Base-by-base conservation (phyloP, 2,329 filamentous ascomycete species). In the Juglanconis sp. region DNA sequence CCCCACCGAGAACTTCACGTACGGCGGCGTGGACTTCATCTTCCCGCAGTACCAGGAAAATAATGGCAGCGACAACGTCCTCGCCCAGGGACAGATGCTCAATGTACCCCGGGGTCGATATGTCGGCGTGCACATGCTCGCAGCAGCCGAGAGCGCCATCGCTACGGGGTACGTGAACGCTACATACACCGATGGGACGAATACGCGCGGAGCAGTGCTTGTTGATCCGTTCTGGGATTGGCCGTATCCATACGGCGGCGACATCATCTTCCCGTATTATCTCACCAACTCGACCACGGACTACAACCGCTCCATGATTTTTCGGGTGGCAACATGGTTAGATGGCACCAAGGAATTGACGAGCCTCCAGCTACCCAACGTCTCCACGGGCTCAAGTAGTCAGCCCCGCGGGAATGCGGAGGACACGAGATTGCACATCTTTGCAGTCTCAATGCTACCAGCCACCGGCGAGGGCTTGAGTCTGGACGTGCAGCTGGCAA, bases 301-400 rank as follows among this genome's bases (percentile, higher is more conserved):
- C 44, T 65, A 63, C 48, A 67, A 66, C 51, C 59, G 57, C 10
- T 65, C 65, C 15, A 62, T 61, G 53, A 65, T 67, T 11, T 67
- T 66, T 38, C 61, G 62, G 6, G 60, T 47, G 4, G 46, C 58
- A 10, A 36, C 59, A 1, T 66, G 65, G 65, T 49, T 67, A 9
- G 65, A 65, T 31, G 56, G 63, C 17, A 59, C 60, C 0, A 63
- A 64, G 49, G 57, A 64, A 3, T 47, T 65, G n/a, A 52, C 32
- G 11, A 56, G 57, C n/a, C 31, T 67, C 31, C 61, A 61, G 42
- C 53, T 65, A 24, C 62, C 65, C 1, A 63, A 61, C 10, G 52
- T 58, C 24, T 44, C 58, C 7, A 57, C 15, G 2, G 56, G 56
- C 4, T 48, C 54, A 0, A 54, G 56, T 4, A 65, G 40, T 31